phyloP scores from a whole-genome alignment of 352 stramenopile species.

The Phytophthora colocasiae region DNA sequence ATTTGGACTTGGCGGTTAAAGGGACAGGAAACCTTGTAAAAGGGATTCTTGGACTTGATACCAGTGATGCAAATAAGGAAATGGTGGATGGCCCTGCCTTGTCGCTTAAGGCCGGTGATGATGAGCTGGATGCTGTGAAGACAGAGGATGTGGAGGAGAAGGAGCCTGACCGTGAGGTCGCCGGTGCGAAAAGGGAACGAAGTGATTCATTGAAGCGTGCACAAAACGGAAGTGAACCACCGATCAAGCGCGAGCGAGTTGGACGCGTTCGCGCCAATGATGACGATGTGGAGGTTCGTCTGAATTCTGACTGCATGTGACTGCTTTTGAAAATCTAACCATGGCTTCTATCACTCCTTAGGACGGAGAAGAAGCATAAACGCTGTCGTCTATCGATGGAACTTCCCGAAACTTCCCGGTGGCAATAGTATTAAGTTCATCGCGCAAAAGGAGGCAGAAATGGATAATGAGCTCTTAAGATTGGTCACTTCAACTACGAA shows the following conservation, averaged over 20 bases:
- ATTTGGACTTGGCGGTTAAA: conserved; percentile 71
- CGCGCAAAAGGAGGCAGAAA: too few relatives aligned
- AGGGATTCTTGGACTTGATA: conserved; percentile 61
- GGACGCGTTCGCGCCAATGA: conserved; percentile 29
- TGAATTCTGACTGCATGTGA: neutral
- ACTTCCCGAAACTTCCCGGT: too few relatives aligned
- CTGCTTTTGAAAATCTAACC: neutral
- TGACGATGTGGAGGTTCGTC: conserved; percentile 40
- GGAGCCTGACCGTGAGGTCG: conserved; percentile 1
- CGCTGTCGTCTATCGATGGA: neutral
- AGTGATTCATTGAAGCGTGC: conserved; percentile 40
- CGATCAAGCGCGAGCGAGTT: conserved; percentile 42
- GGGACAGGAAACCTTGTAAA: conserved; percentile 75
- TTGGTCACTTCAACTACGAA: neutral
- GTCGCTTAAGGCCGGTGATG: conserved; percentile 7
- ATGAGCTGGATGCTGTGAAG: conserved; percentile 20
- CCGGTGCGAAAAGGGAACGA: conserved; percentile 43
- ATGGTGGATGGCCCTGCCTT: conserved; percentile 6
- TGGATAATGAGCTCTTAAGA: too few relatives aligned
- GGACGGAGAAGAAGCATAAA: conserved; percentile 37
- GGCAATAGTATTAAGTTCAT: too few relatives aligned
- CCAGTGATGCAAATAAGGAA: conserved; percentile 30
- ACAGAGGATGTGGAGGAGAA: conserved; percentile 24
- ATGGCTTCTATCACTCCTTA: conserved; percentile 4
- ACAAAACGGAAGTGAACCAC: conserved; percentile 30